A percentile compares a stretch with the other conserved stretches of the same genome.
phyloP scores from a whole-genome alignment of 2,329 filamentous ascomycete genomes.

The Aquanectria penicillioides region DNA sequence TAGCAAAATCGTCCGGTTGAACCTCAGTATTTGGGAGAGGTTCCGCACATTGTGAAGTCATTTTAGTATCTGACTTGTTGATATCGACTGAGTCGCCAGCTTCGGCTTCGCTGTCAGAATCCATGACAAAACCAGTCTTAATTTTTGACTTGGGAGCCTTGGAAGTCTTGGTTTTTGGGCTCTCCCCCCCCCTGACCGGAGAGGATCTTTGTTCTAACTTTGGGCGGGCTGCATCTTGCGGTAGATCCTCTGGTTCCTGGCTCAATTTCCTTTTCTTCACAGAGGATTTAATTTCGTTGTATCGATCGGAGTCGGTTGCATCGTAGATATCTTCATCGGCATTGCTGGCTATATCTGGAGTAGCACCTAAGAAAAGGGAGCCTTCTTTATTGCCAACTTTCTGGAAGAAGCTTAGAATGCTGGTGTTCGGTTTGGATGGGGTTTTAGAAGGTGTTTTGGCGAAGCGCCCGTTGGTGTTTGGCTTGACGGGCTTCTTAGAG shows the following conservation, averaged over 20 bases:
- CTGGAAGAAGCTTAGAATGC: constrained; percentile 80
- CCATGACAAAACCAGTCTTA: constrained; percentile 71
- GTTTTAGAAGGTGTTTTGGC: too few species aligned
- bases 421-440: constrained; percentile 63
- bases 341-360: constrained; percentile 26
- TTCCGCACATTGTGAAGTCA: constrained; percentile 35
- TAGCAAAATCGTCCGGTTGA: constrained; percentile 36
- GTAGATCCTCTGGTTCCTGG: constrained; percentile 27
- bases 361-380: constrained; percentile 62
- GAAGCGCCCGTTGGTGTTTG: constrained; percentile 73
- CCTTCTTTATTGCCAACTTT: constrained; percentile 71
- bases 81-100: constrained; percentile 23
- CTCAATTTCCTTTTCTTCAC: constrained; percentile 45
- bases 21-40: constrained; percentile 31
- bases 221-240: not conserved
- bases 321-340: constrained; percentile 43
- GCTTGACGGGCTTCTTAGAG: constrained; percentile 50
- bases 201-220: constrained; percentile 37
- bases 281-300: constrained; percentile 48
- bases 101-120: constrained; percentile 68
- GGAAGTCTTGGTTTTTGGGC: constrained; percentile 26
- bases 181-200: constrained; percentile 46
- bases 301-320: constrained; percentile 41
- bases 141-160: constrained; percentile 39
- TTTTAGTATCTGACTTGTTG: constrained; percentile 7